phyloP scores from a whole-genome alignment of 2,329 filamentous ascomycete genomes.

The Talaromyces atroroseus region DNA sequence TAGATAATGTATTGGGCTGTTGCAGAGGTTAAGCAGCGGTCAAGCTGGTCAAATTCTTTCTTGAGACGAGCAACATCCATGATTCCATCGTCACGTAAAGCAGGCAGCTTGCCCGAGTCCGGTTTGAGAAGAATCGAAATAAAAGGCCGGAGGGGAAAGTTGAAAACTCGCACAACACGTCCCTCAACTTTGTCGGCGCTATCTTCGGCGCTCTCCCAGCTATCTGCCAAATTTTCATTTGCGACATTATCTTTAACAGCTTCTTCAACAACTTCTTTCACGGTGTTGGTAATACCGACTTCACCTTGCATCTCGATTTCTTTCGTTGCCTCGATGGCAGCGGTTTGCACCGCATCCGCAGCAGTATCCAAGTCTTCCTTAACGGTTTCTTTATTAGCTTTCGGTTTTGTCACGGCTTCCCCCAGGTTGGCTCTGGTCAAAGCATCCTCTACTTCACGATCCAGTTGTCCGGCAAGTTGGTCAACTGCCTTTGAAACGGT shows the following conservation, averaged over 20 bases:
- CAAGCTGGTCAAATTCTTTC: conserved; percentile 96
- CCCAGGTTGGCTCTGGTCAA: conserved; percentile 51
- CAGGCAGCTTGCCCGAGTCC: conserved; percentile 45
- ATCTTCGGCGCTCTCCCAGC: conserved; percentile 82
- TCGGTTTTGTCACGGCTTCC: conserved; percentile 41
- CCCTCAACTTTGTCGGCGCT: conserved; percentile 60
- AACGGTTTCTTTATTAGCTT: conserved; percentile 31
- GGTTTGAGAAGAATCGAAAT: conserved; percentile 71
- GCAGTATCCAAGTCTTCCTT: conserved; percentile 31
- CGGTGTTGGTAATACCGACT: conserved; percentile 50
- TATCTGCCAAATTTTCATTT: conserved; percentile 62
- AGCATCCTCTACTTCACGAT: conserved; percentile 60
- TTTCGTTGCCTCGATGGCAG: conserved; percentile 39
- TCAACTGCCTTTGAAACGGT: conserved; percentile 66
- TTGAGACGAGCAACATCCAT: conserved; percentile 92
- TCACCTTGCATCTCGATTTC: conserved; percentile 52
- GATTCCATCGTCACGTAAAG: conserved; percentile 69
- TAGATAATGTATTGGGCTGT: conserved; percentile 91
- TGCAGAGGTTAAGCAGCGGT: conserved; percentile 85
- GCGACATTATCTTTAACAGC: conserved; percentile 37
- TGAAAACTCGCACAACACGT: conserved; percentile 72
- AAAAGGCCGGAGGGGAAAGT: conserved; percentile 95
- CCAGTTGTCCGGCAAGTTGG: conserved; percentile 57
- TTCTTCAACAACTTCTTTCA: conserved; percentile 40
- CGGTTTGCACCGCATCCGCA: conserved; percentile 31